Evolutionary conservation across 2,329 filamentous ascomycete genomes (phyloP), one percentile per base, ranked within the genome.

Genomic region (Exophiala xenobiotica): DNA sequence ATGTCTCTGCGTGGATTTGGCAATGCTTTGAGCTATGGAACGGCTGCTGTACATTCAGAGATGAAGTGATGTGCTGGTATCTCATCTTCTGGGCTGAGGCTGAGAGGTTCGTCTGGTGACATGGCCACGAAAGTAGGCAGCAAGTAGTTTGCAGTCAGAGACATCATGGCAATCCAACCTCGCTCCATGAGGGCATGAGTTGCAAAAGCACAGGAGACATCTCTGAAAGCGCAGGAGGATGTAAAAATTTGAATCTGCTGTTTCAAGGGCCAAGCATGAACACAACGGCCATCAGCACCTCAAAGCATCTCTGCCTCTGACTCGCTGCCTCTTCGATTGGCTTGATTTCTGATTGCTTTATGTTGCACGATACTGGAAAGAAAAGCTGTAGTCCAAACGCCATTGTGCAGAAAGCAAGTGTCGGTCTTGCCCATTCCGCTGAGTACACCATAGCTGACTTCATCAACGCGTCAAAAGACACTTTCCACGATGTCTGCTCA

Each of bases 391-490:
- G 38, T 22, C 38, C 38, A 40, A 40, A 40, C 38, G 38, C 38
- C 38, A 24, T 23, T 20, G 9, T 40, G 19, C n/a, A 24, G 22
- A n/a, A 40, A 40, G n/a, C 19, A 20, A n/a, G 14, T 40, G 19
- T 11, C 18, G 6, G 9, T 9, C 16, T 38, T 35, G 45, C 46
- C 45, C 29, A 35, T 19, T 46, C 35, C 23, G 51, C 31, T 46
- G 23, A 49, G 47, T 52, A 52, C 45, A 43, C 51, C 41, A 42
- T 47, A 23, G 37, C 33, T 27, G 27, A 9, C 35, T 37, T 33
- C 20, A n/a, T 20, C 27, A 27, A n/a, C 35, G 19, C 37, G 22
- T 35, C 37, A 18, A 19, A 35, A 20, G 40, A 42, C n/a, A 11
- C 26, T 35, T 18, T 20, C 46, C 27, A 7, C 29, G 20, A 33